Base-by-base conservation (phyloP, 2,329 filamentous ascomycete genomes). In the Pseudogymnoascus sp. region DNA sequence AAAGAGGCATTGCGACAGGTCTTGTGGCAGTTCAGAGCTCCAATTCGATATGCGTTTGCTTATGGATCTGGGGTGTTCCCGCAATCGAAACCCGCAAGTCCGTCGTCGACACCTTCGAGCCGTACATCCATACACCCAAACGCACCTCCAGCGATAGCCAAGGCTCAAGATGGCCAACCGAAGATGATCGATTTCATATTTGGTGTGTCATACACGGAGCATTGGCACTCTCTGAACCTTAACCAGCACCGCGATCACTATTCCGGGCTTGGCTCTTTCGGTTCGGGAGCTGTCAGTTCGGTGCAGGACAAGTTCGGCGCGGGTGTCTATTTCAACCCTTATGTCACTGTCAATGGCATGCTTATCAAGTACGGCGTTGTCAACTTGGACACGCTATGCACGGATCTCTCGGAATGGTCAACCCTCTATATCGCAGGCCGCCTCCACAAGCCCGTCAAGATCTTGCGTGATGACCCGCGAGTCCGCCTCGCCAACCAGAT, bases 161-260 rank as follows among this genome's bases (percentile, higher is more conserved):
- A 91, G 68, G 90, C 92, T 68, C 93, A 97, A 75, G 88, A 91
- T 70, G 90, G 91, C 31, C 87, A 87, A 0, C 91, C 91, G 11
- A 97, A 97, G 78, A 96, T 97, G 88, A 96, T 99, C 67, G 95
- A 99, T 77, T 96, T 99, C 74, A 96, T 99, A 69, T 95, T 99
- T 73, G 95, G 93, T 26, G 93, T 97, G 10, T 91, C 90, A 1
- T 91, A 96, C 75, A 91, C 90, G 1, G 90, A 99, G 73, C 95
- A 99, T 77, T 99, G 93, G 91, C 95, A 99, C 77, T 93, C 89
- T 35, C 81, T 99, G 65, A 99, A 99, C 72, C 80, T 99, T 69
- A 82, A 83, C 67, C 89, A 97, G 74, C 89, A 99, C 72, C 88
- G 90, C 7, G 83, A 96, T 70, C 95, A 99, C 76, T 99, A 99